Conservation (phyloP, 106 monocot species). For the Alisma plantagoaquatica region DNA sequence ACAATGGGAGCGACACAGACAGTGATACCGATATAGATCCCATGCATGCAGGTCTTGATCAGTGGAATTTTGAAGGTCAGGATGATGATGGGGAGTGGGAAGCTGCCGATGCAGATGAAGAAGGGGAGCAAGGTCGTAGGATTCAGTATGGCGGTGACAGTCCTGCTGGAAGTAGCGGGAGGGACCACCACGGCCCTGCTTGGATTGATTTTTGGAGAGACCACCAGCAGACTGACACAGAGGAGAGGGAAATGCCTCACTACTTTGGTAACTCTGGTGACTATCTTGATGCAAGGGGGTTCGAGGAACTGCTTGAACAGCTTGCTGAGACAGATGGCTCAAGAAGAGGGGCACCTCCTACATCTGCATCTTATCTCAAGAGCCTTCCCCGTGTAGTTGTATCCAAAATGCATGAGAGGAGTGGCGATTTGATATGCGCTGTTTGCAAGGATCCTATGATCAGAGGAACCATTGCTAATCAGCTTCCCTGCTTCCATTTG, state of each 20-base stretch:
- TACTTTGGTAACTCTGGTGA: slow-evolving; percentile 35
- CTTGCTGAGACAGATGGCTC: slow-evolving; percentile 49
- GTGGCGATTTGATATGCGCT: slow-evolving; percentile 48
- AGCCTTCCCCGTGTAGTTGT: slow-evolving; percentile 55
- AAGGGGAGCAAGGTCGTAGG: slow-evolving; percentile 22
- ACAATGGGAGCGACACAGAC: slow-evolving; percentile 26
- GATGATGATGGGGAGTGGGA: slow-evolving; percentile 37
- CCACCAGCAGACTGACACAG: slow-evolving; percentile 3
- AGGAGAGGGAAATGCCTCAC: slow-evolving; percentile 20
- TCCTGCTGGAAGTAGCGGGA: slow-evolving; percentile 16
- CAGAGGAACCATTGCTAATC: slow-evolving; percentile 28
- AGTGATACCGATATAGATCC: slow-evolving; percentile 73
- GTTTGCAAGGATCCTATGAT: slow-evolving; percentile 69
- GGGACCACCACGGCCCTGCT: slow-evolving; percentile 13
- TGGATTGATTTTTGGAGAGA: slow-evolving; percentile 10
- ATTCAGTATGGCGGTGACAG: slow-evolving; percentile 13
- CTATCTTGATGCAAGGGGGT: slow-evolving; percentile 50
- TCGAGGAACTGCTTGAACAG: slow-evolving; percentile 69
- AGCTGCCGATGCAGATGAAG: slow-evolving; percentile 6
- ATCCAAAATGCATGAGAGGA: slow-evolving; percentile 45
- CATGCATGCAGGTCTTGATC: slow-evolving; percentile 69
- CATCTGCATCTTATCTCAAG: slow-evolving; percentile 32
- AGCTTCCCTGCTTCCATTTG: slow-evolving; percentile 66
- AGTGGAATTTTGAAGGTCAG: slow-evolving; percentile 54
- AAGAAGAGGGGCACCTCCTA: slow-evolving; percentile 75